Percentiles rank a stretch among this genome's conserved stretches.
Conservation (phyloP, 768 basidiomycete genomes). For the Boletus rex-veris region DNA sequence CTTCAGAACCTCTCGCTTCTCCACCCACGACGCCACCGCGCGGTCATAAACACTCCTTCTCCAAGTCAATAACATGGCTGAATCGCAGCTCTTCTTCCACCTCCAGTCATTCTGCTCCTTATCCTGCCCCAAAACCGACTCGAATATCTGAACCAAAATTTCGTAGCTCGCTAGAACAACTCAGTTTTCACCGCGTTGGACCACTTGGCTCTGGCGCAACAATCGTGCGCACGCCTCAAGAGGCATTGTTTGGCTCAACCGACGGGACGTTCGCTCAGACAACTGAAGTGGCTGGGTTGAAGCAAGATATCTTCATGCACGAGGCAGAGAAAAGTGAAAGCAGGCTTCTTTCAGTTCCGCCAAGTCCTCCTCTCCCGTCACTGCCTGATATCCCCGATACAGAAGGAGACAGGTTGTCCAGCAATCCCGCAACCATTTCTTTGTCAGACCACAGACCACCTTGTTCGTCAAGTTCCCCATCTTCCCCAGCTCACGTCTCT, state of each 20-base stretch:
- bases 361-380: slow-evolving; percentile 53
- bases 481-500: slow-evolving; percentile 32
- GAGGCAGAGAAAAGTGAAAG: slow-evolving; percentile 15
- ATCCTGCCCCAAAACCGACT: slow-evolving; percentile 36
- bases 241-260: slow-evolving; percentile 51
- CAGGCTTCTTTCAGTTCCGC: slow-evolving; percentile 29
- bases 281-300: slow-evolving; percentile 10
- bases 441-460: slow-evolving; percentile 23
- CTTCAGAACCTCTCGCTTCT: slow-evolving; percentile 22
- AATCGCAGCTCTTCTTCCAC: slow-evolving; percentile 35
- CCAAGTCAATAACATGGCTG: slow-evolving; percentile 44
- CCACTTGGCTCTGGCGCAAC: slow-evolving; percentile 68
- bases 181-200: slow-evolving; percentile 38
- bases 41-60: slow-evolving; percentile 35
- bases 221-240: slow-evolving; percentile 76
- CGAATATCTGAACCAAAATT: slow-evolving; percentile 45
- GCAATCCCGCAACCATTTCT: slow-evolving; percentile 23
- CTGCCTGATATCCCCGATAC: slow-evolving; percentile 34
- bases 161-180: slow-evolving; percentile 31
- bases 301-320: slow-evolving; percentile 6
- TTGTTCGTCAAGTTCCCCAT: slow-evolving; percentile 32
- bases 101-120: slow-evolving; percentile 23
- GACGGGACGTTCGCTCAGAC: neutral
- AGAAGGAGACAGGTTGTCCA: neutral
- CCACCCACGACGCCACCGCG: slow-evolving; percentile 30